These are phyloP conservation scores for Ogataea pini DNA, from an alignment of 805 yeast species.

Conservation along the genomic window DNA sequence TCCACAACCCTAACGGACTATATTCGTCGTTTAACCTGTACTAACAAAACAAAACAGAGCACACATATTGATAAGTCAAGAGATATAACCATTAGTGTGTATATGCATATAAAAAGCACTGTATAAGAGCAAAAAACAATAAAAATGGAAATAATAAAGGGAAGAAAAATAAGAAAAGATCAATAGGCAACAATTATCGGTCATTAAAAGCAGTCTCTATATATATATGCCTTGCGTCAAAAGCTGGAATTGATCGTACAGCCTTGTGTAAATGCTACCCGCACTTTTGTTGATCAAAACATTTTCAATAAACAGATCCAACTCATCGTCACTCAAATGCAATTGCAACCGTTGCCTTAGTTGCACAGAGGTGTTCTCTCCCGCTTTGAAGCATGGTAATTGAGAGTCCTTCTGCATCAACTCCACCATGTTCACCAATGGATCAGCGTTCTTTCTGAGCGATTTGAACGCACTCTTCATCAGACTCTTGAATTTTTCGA, in stretches of 20 bases:
- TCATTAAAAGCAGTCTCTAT: conserved; percentile 28
- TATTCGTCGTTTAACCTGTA: conserved; percentile 28
- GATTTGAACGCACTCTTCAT: conserved; percentile 75
- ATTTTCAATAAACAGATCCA: conserved; percentile 76
- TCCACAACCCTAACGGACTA: conserved; percentile 44
- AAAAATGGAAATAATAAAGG: background rate
- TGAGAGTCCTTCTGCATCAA: conserved; percentile 90
- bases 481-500: conserved; percentile 57
- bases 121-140: background rate
- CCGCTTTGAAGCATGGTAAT: conserved; percentile 89
- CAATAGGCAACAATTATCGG: background rate
- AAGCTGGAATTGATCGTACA: conserved; percentile 94
- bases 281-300: conserved; percentile 75
- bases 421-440: conserved; percentile 79
- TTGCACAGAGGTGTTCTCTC: conserved; percentile 77
- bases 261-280: conserved; percentile 85
- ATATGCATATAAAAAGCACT: conserved; percentile 1
- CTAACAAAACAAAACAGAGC: background rate
- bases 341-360: conserved; percentile 81
- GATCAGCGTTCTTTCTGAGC: conserved; percentile 71
- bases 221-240: conserved; percentile 93
- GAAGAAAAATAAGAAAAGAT: background rate
- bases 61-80: background rate
- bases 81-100: background rate
- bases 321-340: conserved; percentile 69